Percentiles rank a stretch among this genome's conserved stretches.
Conservation (phyloP, 306 rosid genomes). For the Casuarina glauca region DNA sequence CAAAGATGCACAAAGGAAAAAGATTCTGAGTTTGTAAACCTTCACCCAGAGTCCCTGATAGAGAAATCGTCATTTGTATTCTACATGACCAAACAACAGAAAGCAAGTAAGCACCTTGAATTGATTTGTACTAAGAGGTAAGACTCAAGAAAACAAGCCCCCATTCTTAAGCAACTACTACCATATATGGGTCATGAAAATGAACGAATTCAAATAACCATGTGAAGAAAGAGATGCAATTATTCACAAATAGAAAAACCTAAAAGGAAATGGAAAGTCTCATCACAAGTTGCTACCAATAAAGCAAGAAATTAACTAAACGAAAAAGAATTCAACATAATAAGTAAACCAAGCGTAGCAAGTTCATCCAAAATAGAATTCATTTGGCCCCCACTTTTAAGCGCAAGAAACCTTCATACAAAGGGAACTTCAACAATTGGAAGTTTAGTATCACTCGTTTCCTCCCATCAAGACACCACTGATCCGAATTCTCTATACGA, state of each 20-base stretch:
- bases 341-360: background rate
- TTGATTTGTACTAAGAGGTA: slow-evolving; percentile 11
- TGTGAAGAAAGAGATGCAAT: background rate
- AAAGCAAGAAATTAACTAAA: background rate
- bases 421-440: background rate
- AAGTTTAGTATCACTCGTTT: background rate
- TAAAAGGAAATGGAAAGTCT: background rate
- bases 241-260: background rate
- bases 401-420: background rate
- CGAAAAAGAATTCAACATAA: background rate
- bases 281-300: background rate
- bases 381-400: background rate
- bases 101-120: slow-evolving; percentile 32
- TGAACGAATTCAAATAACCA: slow-evolving; percentile 13
- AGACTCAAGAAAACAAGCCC: slow-evolving; percentile 19
- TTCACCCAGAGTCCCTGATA: slow-evolving; percentile 41
- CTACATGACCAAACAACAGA: slow-evolving; percentile 44
- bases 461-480: background rate
- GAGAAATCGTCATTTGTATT: slow-evolving; percentile 59
- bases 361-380: background rate
- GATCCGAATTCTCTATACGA: background rate
- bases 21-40: slow-evolving; percentile 35
- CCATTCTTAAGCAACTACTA: slow-evolving; percentile 10
- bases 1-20: slow-evolving; percentile 66
- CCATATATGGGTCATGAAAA: slow-evolving; percentile 21